These are phyloP conservation scores for Irpex lacteus DNA, from an alignment of 1,284 basidiomycete genomes.

Conservation along the genomic window DNA sequence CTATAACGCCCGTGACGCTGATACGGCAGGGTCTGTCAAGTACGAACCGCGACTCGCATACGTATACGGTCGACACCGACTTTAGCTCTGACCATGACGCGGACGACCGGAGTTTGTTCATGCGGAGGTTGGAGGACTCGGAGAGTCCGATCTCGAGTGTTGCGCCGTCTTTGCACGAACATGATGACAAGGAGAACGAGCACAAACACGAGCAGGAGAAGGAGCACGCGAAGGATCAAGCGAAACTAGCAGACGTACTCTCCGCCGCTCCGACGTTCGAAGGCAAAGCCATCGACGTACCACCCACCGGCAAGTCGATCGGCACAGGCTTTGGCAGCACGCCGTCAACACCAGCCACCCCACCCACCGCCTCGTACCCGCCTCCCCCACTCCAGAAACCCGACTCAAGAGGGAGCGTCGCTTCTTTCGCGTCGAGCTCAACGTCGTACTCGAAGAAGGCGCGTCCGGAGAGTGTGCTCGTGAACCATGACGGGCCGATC, in stretches of 20 bases:
- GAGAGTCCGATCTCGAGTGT: slow-evolving; percentile 52
- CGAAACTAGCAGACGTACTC: neutral
- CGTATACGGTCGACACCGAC: slow-evolving; percentile 45
- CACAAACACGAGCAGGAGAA: neutral
- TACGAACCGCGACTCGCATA: slow-evolving; percentile 17
- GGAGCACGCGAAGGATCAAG: slow-evolving; percentile 3
- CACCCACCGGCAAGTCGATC: neutral
- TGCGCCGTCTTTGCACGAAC: slow-evolving; percentile 44
- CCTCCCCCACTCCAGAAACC: slow-evolving; percentile 43
- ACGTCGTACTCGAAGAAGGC: slow-evolving; percentile 70
- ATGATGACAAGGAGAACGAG: slow-evolving; percentile 23
- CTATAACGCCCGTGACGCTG: slow-evolving; percentile 23
- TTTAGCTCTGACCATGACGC: slow-evolving; percentile 36
- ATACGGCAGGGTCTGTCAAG: slow-evolving; percentile 26
- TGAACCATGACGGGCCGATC: slow-evolving; percentile 57
- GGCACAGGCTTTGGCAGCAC: neutral
- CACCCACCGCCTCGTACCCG: slow-evolving; percentile 44
- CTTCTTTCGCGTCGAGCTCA: slow-evolving; percentile 53
- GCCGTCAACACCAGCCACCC: slow-evolving; percentile 6
- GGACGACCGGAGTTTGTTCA: slow-evolving; percentile 48
- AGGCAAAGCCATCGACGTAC: neutral
- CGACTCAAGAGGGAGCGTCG: slow-evolving; percentile 52
- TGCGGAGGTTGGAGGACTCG: slow-evolving; percentile 36
- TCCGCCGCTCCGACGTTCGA: neutral
- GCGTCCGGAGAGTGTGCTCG: slow-evolving; percentile 71